phyloP scores from a whole-genome alignment of 495 filamentous ascomycete species.

The Glonium stellatum region DNA sequence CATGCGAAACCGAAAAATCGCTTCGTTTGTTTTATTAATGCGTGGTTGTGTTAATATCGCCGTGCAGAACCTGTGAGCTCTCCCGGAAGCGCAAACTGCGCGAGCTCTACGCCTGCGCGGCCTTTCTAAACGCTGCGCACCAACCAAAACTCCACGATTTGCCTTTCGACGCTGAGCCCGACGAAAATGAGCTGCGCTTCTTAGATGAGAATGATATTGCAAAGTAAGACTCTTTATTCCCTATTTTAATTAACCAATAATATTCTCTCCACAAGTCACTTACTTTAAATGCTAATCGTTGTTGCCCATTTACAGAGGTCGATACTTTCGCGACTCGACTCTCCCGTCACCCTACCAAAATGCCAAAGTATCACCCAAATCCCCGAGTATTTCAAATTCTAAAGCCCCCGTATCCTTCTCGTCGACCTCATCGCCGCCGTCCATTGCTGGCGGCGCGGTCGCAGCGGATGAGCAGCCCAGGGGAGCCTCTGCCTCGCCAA shows the following conservation, averaged over 20 bases:
- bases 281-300: conserved; percentile 28
- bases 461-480: conserved; percentile 20
- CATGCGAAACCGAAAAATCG: conserved; percentile 37
- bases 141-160: conserved; percentile 49
- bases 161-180: conserved; percentile 41
- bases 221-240: conserved; percentile 52
- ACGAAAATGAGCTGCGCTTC: conserved; percentile 48
- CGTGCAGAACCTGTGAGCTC: conserved; percentile 58
- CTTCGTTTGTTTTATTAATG: conserved; percentile 26
- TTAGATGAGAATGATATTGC: conserved; percentile 67
- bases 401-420: conserved; percentile 8
- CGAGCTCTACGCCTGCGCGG: conserved; percentile 63
- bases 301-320: conserved; percentile 19
- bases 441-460: not conserved
- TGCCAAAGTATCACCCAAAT: conserved; percentile 13
- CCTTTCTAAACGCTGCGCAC: conserved; percentile 33
- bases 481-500: conserved; percentile 22
- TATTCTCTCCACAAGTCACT: conserved; percentile 9
- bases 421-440: conserved; percentile 9
- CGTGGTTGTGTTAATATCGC: conserved; percentile 33
- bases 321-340: conserved; percentile 38
- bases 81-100: conserved; percentile 79
- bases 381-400: conserved; percentile 12
- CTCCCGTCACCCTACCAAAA: conserved; percentile 46
- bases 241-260: conserved; percentile 6